These are phyloP conservation scores for Aspergillus sp. DNA, from an alignment of 2,329 filamentous ascomycete species.

Conservation along the genomic window DNA sequence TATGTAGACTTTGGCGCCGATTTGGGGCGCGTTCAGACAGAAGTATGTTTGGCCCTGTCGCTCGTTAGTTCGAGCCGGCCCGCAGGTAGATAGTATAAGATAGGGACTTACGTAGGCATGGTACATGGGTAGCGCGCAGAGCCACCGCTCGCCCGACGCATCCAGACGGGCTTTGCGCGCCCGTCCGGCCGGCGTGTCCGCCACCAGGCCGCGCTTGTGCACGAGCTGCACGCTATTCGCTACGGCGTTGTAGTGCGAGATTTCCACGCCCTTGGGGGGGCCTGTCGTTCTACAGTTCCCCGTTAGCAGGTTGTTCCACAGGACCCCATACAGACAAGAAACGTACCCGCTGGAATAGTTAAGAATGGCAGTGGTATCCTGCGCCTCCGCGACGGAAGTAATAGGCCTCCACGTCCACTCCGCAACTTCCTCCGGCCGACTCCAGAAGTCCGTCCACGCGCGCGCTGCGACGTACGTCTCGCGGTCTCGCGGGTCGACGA, in stretches of 20 bases:
- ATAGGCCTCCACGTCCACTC: slow-evolving; percentile 6
- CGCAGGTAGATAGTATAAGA: no score
- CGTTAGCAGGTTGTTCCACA: background rate
- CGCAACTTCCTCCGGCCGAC: background rate
- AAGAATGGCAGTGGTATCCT: slow-evolving; percentile 3
- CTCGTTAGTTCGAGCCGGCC: background rate
- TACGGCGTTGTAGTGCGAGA: slow-evolving; percentile 10
- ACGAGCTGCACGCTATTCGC: slow-evolving; percentile 7
- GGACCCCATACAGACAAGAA: no score
- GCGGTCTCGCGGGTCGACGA: slow-evolving; percentile 4
- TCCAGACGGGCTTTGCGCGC: slow-evolving; percentile 2
- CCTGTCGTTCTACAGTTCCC: slow-evolving; percentile 6
- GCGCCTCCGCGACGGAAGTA: background rate
- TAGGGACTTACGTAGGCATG: slow-evolving; percentile 5
- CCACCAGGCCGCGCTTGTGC: background rate
- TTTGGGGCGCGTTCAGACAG: slow-evolving; percentile 4
- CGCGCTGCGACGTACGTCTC: background rate
- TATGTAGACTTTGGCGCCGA: slow-evolving; percentile 6
- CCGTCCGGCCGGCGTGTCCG: background rate
- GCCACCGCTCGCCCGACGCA: slow-evolving; percentile 6
- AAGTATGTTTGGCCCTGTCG: slow-evolving; percentile 7
- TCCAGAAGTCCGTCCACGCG: slow-evolving; percentile 7
- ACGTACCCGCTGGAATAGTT: slow-evolving; percentile 10
- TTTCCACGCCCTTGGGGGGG: slow-evolving; percentile 8
- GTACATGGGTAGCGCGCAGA: slow-evolving; percentile 8